Conservation (phyloP, 495 filamentous ascomycete genomes). For the Xylaria sp. region DNA sequence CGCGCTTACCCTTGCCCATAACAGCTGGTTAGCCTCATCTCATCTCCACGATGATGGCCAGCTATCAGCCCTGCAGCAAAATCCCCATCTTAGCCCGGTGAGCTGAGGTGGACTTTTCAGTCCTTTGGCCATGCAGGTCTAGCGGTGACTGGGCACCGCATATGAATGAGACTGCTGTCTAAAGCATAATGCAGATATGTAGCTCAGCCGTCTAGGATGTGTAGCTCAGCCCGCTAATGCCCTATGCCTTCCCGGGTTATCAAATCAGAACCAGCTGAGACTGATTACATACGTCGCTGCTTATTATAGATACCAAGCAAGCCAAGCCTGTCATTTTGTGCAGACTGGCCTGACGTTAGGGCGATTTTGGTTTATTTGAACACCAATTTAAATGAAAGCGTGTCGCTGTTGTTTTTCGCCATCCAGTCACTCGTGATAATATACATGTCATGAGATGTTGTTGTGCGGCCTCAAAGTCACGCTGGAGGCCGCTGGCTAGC, state of each 20-base stretch:
- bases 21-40: slow-evolving; percentile 9
- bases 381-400: not conserved
- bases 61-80: slow-evolving; percentile 17
- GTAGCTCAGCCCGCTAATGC: slow-evolving; percentile 12
- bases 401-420: not conserved
- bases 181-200: not conserved
- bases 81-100: slow-evolving; percentile 2
- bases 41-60: slow-evolving; percentile 13
- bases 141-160: not conserved
- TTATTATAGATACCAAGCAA: slow-evolving; percentile 14
- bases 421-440: not conserved
- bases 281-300: slow-evolving; percentile 14
- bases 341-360: not conserved
- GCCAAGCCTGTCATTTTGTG: not conserved
- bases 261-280: slow-evolving; percentile 7
- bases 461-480: not conserved
- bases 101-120: slow-evolving; percentile 13
- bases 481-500: not conserved
- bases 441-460: not conserved
- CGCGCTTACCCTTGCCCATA: not conserved
- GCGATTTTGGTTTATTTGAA: not conserved
- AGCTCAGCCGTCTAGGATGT: not conserved
- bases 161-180: slow-evolving; percentile 12
- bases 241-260: not conserved
- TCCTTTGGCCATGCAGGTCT: slow-evolving; percentile 16